Evolutionary conservation across 768 basidiomycete species (phyloP), one percentile per base, ranked within the genome.

Genomic region (Paxillus rubicundulus): DNA sequence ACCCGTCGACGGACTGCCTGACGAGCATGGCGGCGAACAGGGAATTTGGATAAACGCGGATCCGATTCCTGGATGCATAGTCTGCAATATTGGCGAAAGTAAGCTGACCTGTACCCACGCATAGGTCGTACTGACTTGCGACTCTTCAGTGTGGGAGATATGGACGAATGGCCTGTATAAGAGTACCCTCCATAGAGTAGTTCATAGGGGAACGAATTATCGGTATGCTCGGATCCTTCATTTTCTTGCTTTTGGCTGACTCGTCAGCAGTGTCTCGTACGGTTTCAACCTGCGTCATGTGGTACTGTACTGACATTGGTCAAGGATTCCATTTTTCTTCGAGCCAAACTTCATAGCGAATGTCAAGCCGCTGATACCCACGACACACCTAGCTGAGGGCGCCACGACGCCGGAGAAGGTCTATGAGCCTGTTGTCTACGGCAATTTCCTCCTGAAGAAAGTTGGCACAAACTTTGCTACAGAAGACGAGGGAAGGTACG

Each of bases 31-130:
- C 4, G 67, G 72, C 21, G 78, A 82, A 53, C 74, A 79, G 48
- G 86, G 88, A 2, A 57, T 76, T 2, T 96, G 93, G 92, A 85
- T 95, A 47, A 80, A 82, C 44, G 92, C 90, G 0, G 85, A 93
- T 67, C 94, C 94, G 0, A 79, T 90, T 18, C 84, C 83, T 13
- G 87, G 85, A 9, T 90, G 89, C 57, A 74, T 96, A 8, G 89
- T 97, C 17, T 92, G 91, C 68, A 97, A 97, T 61, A 85, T 97
- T 37, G 93, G 93, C 20, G 88, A 92, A 75, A 96, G 92, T 89
- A 53, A 65, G 86, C 71, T 28, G 9, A 36, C 47, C 38, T 24
- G 18, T 33, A 33, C 28, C 16, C 12, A 34, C 37, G 24, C 38
- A 17, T 30, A 24, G 43, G 30, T 18, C n/a, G 32, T 10, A 32